Evolutionary conservation across 1,284 basidiomycete species (phyloP).

Genomic region (Ceratorhiza oryzae-sativae): DNA sequence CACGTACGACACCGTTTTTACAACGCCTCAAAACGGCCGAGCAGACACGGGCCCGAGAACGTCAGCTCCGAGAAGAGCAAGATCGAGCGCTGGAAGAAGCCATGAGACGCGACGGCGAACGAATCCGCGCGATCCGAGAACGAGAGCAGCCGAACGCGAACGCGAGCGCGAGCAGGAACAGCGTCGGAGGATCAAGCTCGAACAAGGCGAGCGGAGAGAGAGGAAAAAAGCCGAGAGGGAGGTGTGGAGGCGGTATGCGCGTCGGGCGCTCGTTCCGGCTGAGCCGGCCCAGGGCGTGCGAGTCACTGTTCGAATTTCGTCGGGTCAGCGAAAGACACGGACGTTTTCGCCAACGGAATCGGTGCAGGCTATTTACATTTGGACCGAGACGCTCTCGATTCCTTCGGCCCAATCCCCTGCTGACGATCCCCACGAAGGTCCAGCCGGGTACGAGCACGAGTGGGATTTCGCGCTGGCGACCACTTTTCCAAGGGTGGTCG

Average conservation of each 20-base stretch:
- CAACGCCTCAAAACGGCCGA: conserved; percentile 61
- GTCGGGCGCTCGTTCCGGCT: conserved; percentile 39
- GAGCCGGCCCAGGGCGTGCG: conserved; percentile 54
- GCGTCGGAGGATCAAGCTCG: conserved; percentile 46
- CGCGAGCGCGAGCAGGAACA: conserved; percentile 55
- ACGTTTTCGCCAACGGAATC: conserved; percentile 61
- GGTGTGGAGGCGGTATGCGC: conserved; percentile 57
- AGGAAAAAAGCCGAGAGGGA: conserved; percentile 52
- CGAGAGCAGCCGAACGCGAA: conserved; percentile 48
- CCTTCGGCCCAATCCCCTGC: conserved; percentile 51
- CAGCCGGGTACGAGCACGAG: conserved; percentile 56
- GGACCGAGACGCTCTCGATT: conserved; percentile 66
- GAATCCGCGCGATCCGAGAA: conserved; percentile 54
- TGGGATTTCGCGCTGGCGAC: conserved; percentile 76
- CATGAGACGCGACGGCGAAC: conserved; percentile 71
- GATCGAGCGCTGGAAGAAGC: conserved; percentile 78
- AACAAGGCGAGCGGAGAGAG: conserved; percentile 49
- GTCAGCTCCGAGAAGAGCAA: conserved; percentile 78
- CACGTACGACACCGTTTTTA: conserved; percentile 79
- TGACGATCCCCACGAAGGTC: conserved; percentile 57
- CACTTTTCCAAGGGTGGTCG: conserved; percentile 72
- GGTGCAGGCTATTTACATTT: conserved; percentile 71
- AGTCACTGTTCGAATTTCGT: conserved; percentile 72
- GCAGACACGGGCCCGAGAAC: conserved; percentile 64
- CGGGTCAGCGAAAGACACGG: conserved; percentile 66